These are phyloP conservation scores for Suillus ampliporus DNA, from an alignment of 768 basidiomycete species.

Conservation along the genomic window DNA sequence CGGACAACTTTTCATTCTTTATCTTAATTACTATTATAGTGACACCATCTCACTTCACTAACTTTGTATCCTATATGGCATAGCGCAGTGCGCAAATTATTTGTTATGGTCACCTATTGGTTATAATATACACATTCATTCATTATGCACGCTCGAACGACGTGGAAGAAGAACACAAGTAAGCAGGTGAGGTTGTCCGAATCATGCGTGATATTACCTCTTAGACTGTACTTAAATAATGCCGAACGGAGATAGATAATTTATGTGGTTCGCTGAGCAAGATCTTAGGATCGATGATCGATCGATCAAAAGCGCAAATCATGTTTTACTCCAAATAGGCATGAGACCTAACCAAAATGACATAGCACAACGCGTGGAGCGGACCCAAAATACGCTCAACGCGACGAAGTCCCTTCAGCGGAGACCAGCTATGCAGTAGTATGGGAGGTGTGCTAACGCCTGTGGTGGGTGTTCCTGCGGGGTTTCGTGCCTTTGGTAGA, in stretches of 20 bases:
- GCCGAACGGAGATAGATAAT: too few species aligned
- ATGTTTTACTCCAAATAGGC: not conserved
- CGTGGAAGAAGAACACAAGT: not conserved
- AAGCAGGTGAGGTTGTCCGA: not conserved
- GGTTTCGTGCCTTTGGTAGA: not conserved
- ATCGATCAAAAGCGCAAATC: not conserved
- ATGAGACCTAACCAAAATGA: not conserved
- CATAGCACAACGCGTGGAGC: constrained; percentile 6
- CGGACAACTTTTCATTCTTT: too few species aligned
- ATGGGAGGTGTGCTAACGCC: not conserved
- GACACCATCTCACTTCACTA: too few species aligned
- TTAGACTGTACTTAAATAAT: too few species aligned
- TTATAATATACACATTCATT: not conserved
- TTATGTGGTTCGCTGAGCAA: not conserved
- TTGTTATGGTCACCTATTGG: not conserved
- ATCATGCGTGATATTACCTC: too few species aligned
- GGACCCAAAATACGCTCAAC: not conserved
- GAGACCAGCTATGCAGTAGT: not conserved
- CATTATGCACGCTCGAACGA: not conserved
- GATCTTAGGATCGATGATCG: too few species aligned
- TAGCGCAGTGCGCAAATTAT: too few species aligned
- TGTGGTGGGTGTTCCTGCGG: not conserved
- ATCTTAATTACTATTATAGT: too few species aligned
- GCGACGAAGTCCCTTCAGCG: not conserved
- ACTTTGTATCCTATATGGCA: too few species aligned